Evolutionary conservation across 345 rosid species (phyloP).

Genomic region (Noccaea caerulescens): DNA sequence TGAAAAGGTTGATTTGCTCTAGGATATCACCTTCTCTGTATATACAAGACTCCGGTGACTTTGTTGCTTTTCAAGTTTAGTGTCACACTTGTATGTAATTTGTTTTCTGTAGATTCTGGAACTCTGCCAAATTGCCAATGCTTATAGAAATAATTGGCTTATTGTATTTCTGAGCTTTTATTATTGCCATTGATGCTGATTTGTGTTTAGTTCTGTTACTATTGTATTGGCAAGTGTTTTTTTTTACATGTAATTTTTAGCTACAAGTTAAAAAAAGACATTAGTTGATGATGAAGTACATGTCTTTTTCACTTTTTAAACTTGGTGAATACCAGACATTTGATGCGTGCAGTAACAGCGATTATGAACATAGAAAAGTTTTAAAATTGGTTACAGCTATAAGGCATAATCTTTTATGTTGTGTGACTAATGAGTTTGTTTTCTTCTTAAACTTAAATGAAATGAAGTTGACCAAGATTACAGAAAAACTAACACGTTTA

Average conservation of each 20-base stretch:
- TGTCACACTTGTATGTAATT: slow-evolving; percentile 23
- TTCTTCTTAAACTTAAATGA: background rate
- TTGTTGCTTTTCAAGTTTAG: slow-evolving; percentile 9
- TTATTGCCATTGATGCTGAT: background rate
- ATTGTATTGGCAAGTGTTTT: background rate
- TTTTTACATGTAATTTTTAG: too few relatives aligned
- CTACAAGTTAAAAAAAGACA: too few relatives aligned
- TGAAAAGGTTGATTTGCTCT: slow-evolving; percentile 31
- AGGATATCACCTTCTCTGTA: slow-evolving; percentile 18
- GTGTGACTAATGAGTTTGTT: background rate
- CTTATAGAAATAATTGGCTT: background rate
- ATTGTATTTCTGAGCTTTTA: background rate
- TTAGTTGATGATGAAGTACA: too few relatives aligned
- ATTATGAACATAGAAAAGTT: background rate
- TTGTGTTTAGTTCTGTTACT: background rate
- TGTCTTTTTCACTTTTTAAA: background rate
- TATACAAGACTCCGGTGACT: slow-evolving; percentile 24
- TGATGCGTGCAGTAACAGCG: background rate
- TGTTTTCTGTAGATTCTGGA: background rate
- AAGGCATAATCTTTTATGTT: background rate
- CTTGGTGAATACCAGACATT: background rate
- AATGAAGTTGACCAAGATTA: background rate
- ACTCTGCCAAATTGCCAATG: background rate
- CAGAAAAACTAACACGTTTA: background rate
- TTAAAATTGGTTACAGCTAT: background rate